Conservation (phyloP, 306 rosid genomes). For the Sicyos baderoa region DNA sequence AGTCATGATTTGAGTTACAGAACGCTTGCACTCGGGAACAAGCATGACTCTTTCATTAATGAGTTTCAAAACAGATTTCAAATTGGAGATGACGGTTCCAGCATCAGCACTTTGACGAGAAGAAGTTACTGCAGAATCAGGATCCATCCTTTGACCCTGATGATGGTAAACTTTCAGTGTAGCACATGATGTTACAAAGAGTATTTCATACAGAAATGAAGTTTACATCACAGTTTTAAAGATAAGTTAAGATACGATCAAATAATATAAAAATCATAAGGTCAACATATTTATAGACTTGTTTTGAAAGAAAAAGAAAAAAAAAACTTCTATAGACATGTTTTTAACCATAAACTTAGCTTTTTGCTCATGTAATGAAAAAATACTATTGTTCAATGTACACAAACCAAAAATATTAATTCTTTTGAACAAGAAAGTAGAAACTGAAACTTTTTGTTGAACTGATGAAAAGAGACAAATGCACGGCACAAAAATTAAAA, state of each 20-base stretch:
- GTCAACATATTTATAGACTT: not conserved
- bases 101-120: conserved; percentile 82
- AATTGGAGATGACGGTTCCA: conserved; percentile 71
- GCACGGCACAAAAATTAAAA: not conserved
- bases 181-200: not conserved
- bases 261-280: not conserved
- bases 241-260: not conserved
- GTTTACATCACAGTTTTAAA: not conserved
- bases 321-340: no score
- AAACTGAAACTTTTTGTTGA: not conserved
- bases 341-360: no score
- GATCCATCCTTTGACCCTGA: conserved; percentile 76
- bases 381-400: no score
- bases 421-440: not conserved
- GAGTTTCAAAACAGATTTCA: conserved; percentile 77
- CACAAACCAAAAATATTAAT: not conserved
- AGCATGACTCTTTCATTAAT: conserved; percentile 85
- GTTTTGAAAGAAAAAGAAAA: no score
- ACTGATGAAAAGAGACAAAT: not conserved
- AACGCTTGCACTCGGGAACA: conserved; percentile 77
- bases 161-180: conserved; percentile 18
- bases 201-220: not conserved
- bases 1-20: conserved; percentile 76
- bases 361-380: no score
- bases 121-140: conserved; percentile 84